phyloP scores from a whole-genome alignment of 495 filamentous ascomycete species.

The Eremomyces bilateralis region DNA sequence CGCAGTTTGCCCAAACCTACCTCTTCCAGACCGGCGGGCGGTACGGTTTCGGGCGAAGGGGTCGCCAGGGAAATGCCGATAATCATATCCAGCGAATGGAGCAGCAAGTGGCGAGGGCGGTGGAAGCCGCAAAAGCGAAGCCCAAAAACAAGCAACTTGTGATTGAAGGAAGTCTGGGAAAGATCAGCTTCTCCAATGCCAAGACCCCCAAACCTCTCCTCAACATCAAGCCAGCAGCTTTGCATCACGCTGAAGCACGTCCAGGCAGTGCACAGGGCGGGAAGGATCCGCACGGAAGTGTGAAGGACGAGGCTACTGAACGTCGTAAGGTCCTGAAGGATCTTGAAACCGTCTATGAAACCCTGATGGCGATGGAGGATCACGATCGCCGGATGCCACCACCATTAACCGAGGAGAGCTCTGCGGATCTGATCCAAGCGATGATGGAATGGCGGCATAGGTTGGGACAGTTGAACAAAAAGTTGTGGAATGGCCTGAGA shows the following conservation, averaged over 20 bases:
- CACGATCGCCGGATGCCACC: conserved; percentile 77
- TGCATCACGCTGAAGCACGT: conserved; percentile 26
- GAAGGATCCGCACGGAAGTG: conserved; percentile 13
- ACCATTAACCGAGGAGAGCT: conserved; percentile 33
- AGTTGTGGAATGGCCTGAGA: conserved; percentile 66
- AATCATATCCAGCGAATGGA: conserved; percentile 99
- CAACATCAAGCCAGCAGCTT: conserved; percentile 78
- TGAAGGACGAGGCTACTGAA: conserved; percentile 15
- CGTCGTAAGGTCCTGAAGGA: conserved; percentile 30
- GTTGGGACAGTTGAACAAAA: conserved; percentile 48
- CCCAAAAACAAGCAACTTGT: conserved; percentile 97
- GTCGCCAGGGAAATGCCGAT: conserved; percentile 54
- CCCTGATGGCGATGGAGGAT: conserved; percentile 82
- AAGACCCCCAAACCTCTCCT: conserved; percentile 88
- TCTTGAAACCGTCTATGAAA: conserved; percentile 69
- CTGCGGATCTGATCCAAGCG: conserved; percentile 37
- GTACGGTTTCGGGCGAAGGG: conserved; percentile 31
- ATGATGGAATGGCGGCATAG: conserved; percentile 53
- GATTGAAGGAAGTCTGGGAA: conserved; percentile 92
- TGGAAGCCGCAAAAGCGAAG: conserved; percentile 88
- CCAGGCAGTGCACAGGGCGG: conserved; percentile 24
- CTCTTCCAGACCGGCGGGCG: conserved; percentile 77
- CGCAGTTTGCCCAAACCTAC: conserved; percentile 95
- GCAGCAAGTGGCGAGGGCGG: conserved; percentile 90
- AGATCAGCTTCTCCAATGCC: conserved; percentile 96